Evolutionary conservation across 140 eudicot species (phyloP).

Genomic region (Cichorium intybus): DNA sequence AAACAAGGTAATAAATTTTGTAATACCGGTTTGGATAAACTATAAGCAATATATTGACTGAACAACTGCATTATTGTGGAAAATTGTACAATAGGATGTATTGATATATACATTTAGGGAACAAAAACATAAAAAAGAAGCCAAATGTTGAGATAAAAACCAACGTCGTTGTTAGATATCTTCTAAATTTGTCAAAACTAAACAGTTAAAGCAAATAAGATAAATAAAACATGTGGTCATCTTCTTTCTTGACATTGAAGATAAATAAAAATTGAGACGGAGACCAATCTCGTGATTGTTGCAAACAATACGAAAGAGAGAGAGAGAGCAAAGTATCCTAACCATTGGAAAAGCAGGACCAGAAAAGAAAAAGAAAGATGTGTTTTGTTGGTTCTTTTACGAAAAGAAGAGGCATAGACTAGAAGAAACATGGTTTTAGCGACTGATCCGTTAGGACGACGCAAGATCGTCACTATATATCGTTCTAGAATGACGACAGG

Average conservation of each 20-base stretch:
- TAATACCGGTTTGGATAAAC: not conserved
- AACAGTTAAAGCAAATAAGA: not conserved
- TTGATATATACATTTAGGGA: not conserved
- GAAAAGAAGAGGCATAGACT: not conserved
- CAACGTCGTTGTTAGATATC: too few relatives aligned
- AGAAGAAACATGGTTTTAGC: not conserved
- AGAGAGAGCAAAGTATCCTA: not conserved
- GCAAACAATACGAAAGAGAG: not conserved
- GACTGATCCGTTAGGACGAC: too few relatives aligned
- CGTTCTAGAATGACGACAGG: too few relatives aligned
- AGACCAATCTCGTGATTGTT: not conserved
- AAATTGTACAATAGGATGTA: too few relatives aligned
- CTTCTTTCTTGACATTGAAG: too few relatives aligned
- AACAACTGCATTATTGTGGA: not conserved
- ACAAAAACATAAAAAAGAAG: too few relatives aligned
- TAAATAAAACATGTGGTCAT: too few relatives aligned
- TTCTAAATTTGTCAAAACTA: too few relatives aligned
- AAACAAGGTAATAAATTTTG: too few relatives aligned
- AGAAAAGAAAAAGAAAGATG: not conserved
- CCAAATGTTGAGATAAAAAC: too few relatives aligned
- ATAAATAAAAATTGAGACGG: too few relatives aligned
- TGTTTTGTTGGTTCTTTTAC: not conserved
- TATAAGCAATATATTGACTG: not conserved
- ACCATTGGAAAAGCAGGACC: not conserved
- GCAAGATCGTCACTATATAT: too few relatives aligned